Base-by-base conservation (phyloP, 2,329 filamentous ascomycete genomes). In the Geosmithia putterillii region DNA sequence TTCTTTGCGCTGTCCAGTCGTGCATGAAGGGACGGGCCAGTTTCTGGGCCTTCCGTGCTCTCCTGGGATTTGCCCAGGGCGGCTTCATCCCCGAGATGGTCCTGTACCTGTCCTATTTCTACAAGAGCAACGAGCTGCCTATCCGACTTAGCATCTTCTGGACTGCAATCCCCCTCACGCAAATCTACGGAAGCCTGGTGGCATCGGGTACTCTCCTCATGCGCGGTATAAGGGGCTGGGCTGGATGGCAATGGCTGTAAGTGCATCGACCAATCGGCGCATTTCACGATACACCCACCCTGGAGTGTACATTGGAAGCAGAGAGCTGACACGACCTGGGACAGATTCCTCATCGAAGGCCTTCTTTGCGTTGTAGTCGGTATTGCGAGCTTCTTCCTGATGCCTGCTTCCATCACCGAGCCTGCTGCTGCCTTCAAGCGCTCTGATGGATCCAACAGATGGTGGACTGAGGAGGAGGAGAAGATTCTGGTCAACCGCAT, bases 31-130 rank as follows among this genome's bases (percentile, higher is more conserved):
- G 61, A 22, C 61, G 69, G 34, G 55, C 64, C 1, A 58, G 60
- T 5, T 78, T 73, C 53, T 66, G 75, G 42, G 55, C 66, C 3
- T 73, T 71, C 0, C 64, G 74, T 1, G 64, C 73, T 3, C 51
- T 77, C 14, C 68, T 78, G 15, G 73, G 73, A 1, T 53, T 71
- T 2, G 72, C 66, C 41, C 71, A 77, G 50, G 70, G 71, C 12
- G 74, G 74, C 3, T 78, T 76, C 49, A 76, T 78, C 42, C 74
- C 74, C 2, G 73, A 70, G 48, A 73, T 71, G 10, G 74, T 83
- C 41, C 64, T 82, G 2, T 85, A 83, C 56, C 66, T 83, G 1
- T 79, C 75, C 2, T 86, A 86, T 57, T 87, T 82, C 59, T 87
- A 85, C 63, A 86, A 73, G 3, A 75, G 74, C 1, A 69, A 67